These are phyloP conservation scores for Crithidia mellificae DNA, from an alignment of 208 protist genomes.

Conservation along the genomic window DNA sequence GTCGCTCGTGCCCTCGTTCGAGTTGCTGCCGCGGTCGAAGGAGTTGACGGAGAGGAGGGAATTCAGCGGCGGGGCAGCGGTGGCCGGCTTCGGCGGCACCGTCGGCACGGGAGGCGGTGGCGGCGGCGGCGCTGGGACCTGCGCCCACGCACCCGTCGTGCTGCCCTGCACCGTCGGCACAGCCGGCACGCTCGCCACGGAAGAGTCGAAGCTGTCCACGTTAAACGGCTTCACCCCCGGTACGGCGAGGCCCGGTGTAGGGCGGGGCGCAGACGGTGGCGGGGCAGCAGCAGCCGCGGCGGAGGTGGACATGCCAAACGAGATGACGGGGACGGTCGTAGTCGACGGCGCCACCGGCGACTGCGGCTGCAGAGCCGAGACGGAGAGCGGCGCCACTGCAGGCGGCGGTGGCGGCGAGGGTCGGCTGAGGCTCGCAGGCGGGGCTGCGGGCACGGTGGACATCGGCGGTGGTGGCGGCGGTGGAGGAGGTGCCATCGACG, in stretches of 20 bases:
- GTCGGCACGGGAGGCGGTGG: conserved; percentile 1
- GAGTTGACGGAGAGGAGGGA: conserved; percentile 16
- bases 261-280: too few relatives aligned
- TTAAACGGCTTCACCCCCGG: not conserved
- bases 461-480: not conserved
- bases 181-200: not conserved
- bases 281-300: not conserved
- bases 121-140: conserved; percentile 14
- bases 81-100: not conserved
- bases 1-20: conserved; percentile 12
- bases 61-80: not conserved
- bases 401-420: conserved; percentile 1
- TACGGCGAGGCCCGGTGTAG: not conserved
- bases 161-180: conserved; percentile 2
- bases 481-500: not conserved
- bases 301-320: not conserved
- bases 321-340: not conserved
- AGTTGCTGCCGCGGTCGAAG: conserved; percentile 11
- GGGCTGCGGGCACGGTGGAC: too few relatives aligned
- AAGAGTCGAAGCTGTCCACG: conserved; percentile 1
- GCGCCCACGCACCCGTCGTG: not conserved
- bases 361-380: conserved; percentile 11
- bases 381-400: not conserved
- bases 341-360: not conserved
- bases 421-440: too few relatives aligned